A percentile compares a stretch with the other conserved stretches of the same genome.
phyloP scores from a whole-genome alignment of 2,329 filamentous ascomycete species.

The Penicillium janthinellum region DNA sequence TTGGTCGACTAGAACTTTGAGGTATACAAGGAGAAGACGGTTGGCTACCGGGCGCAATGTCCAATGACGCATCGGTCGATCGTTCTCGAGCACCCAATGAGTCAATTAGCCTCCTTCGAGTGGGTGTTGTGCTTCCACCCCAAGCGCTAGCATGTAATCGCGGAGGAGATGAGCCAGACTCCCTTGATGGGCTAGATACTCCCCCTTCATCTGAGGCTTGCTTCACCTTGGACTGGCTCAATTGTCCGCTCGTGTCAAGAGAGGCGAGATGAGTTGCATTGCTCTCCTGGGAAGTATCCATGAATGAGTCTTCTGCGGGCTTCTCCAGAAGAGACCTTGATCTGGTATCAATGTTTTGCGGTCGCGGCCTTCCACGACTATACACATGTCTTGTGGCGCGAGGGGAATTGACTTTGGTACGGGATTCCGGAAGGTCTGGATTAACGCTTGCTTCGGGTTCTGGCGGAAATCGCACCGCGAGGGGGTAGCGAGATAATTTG shows the following conservation, averaged over 20 bases:
- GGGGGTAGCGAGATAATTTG: not conserved
- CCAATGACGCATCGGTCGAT: slow-evolving; percentile 11
- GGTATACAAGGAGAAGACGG: slow-evolving; percentile 6
- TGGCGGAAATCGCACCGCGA: not conserved
- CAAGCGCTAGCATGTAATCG: not conserved
- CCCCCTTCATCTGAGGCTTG: not conserved
- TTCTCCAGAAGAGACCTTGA: not conserved
- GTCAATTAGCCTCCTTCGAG: slow-evolving; percentile 40
- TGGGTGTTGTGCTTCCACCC: slow-evolving; percentile 20
- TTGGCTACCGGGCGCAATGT: slow-evolving; percentile 13
- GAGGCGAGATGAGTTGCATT: not conserved
- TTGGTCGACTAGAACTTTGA: slow-evolving; percentile 11
- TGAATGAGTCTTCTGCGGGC: not conserved
- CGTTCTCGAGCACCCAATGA: slow-evolving; percentile 28
- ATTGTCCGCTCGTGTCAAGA: not conserved
- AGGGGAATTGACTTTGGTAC: not conserved
- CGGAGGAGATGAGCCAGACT: not conserved
- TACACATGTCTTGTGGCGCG: not conserved
- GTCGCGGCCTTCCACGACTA: not conserved
- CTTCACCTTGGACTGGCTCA: not conserved
- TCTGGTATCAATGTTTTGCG: not conserved
- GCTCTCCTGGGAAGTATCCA: not conserved
- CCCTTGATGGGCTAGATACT: not conserved
- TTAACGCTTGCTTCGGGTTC: not conserved
- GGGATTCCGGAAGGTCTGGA: not conserved